phyloP scores from a whole-genome alignment of 306 rosid species.

The Cicer arietinum region DNA sequence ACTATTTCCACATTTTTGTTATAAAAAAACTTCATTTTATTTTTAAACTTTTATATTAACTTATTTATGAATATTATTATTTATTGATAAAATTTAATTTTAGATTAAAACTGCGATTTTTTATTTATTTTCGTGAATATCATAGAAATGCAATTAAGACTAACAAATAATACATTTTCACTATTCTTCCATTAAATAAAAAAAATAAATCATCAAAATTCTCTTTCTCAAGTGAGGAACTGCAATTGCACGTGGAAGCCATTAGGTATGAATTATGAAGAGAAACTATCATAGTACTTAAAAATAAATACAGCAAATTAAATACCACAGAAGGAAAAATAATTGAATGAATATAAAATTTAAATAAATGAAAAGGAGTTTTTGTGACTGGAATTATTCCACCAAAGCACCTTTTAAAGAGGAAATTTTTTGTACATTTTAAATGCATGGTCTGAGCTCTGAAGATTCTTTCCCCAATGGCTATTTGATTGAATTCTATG shows the following conservation, averaged over 20 bases:
- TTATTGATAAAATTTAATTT: no score
- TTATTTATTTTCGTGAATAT: no score
- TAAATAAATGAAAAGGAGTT: constrained; percentile 27
- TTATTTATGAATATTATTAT: no score
- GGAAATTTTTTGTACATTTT: constrained; percentile 30
- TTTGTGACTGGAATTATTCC: constrained; percentile 43
- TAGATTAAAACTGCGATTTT: no score
- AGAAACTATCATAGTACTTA: constrained; percentile 25
- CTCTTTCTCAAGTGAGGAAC: constrained; percentile 35
- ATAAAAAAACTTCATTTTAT: no score
- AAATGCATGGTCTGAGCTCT: constrained; percentile 22
- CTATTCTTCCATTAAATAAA: no score
- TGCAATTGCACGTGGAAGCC: constrained; percentile 64
- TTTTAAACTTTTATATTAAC: no score
- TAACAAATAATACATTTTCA: no score
- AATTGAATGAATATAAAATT: background rate
- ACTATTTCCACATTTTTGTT: background rate
- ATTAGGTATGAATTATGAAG: constrained; percentile 45
- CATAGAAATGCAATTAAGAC: no score
- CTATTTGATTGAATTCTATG: constrained; percentile 32
- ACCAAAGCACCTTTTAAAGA: constrained; percentile 36
- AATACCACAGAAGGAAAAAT: constrained; percentile 1
- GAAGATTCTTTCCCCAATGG: constrained; percentile 42
- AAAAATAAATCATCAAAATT: no score
- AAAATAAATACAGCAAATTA: constrained; percentile 43